Percentiles rank a stretch among this genome's conserved stretches.
These are phyloP conservation scores for Ogataea dorogensis DNA, from an alignment of 805 yeast genomes.

Conservation along the genomic window DNA sequence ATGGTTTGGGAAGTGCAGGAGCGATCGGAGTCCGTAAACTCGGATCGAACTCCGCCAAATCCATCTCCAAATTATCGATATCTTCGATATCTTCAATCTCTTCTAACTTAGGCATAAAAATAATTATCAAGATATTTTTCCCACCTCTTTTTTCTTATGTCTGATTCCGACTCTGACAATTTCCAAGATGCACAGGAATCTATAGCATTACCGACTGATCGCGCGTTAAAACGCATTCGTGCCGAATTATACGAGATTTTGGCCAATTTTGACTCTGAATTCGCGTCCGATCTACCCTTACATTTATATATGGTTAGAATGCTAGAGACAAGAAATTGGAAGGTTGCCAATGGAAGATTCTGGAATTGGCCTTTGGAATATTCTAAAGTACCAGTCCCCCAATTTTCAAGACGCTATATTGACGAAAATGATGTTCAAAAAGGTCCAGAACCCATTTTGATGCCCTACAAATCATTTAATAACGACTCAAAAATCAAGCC, in stretches of 20 bases:
- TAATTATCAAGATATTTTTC: constrained; percentile 1
- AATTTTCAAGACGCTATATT: constrained; percentile 25
- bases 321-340: constrained; percentile 37
- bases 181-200: constrained; percentile 15
- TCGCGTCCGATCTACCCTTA: constrained; percentile 53
- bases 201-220: constrained; percentile 1
- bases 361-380: constrained; percentile 57
- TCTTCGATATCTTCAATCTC: constrained; percentile 77
- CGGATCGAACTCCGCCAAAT: constrained; percentile 87
- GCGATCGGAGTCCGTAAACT: constrained; percentile 66
- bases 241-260: constrained; percentile 26
- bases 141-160: constrained; percentile 5
- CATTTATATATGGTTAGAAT: constrained; percentile 64
- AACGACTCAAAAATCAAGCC: constrained; percentile 16
- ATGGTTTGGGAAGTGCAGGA: constrained; percentile 58
- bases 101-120: constrained; percentile 62
- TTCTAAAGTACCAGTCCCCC: constrained; percentile 39
- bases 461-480: constrained; percentile 8
- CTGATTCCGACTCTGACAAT: constrained; percentile 12
- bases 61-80: constrained; percentile 91
- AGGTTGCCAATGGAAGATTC: constrained; percentile 44
- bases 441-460: neutral
- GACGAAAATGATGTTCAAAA: constrained; percentile 22
- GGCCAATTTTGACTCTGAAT: constrained; percentile 46
- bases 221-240: constrained; percentile 10